Evolutionary conservation across 208 protist genomes (phyloP), one percentile per base, ranked within the genome.

Genomic region (Trichomonas tenax): DNA sequence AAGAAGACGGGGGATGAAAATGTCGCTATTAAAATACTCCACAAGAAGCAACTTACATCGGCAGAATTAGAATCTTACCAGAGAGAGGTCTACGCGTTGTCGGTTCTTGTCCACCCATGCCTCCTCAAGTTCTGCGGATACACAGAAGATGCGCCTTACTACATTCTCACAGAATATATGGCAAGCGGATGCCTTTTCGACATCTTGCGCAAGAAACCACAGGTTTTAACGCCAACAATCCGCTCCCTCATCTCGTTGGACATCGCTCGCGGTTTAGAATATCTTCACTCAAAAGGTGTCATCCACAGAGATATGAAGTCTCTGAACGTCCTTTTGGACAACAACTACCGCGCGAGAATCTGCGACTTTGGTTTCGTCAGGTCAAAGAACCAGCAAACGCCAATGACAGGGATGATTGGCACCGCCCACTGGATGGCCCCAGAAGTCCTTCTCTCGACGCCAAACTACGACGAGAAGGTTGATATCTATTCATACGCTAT

Each of bases 371-470:
- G 89, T 38, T 63, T 96, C 41, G 49, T 51, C 36, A 10, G 49
- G 44, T 63, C 40, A 44, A 81, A 45, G 36, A 96, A 2, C 17
- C 36, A 96, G 36, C 11, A 8, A 58, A n/a, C 10, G 41, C 89
- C 89, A 81, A 45, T 45, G n/a, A 96, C 49, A 41, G 89, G 48
- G 38, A 14, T 72, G 46, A 46, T 96, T 44, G 89, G 89, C 36
- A 51, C 89, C 21, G 45, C 49, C 14, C 45, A 96, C 14, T 96
- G 89, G 89, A 96, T 96, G 89, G 89, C 89, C 44, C 89, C 89
- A 17, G 89, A 96, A 96, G 89, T 72, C 40, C 17, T 96, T 26
- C 34, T 90, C 14, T 81, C 45, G n/a, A 40, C 45, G 31, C 89
- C 45, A 8, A 46, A 63, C 21, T 96, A 96, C 36, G 38, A 51